A percentile compares a stretch with the other conserved stretches of the same genome.
phyloP scores from a whole-genome alignment of 257 asterid species.

The Avicennia marina region DNA sequence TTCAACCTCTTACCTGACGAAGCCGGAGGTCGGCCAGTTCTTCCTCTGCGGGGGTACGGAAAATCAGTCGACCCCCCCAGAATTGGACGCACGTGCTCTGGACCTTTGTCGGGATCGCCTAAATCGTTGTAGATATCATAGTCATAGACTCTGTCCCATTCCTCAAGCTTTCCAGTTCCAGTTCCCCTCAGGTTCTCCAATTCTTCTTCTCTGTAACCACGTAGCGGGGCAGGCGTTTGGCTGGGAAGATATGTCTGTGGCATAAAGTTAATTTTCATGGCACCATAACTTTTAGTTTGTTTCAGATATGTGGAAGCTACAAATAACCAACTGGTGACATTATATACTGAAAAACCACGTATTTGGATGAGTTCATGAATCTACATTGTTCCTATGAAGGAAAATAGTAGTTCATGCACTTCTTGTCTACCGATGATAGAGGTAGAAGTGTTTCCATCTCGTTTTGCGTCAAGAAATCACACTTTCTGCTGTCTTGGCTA shows the following conservation, averaged over 20 bases:
- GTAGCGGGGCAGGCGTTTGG: constrained; percentile 57
- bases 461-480: too few species aligned
- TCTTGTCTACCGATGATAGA: too few species aligned
- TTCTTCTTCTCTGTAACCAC: constrained; percentile 58
- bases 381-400: too few species aligned
- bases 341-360: too few species aligned
- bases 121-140: constrained; percentile 68
- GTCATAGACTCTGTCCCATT: constrained; percentile 75
- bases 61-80: constrained; percentile 65
- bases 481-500: too few species aligned
- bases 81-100: constrained; percentile 42
- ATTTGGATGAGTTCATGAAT: too few species aligned
- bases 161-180: constrained; percentile 61
- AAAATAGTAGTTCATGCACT: too few species aligned
- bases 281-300: too few species aligned
- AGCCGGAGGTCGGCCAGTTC: constrained; percentile 62
- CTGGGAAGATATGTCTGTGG: constrained; percentile 65
- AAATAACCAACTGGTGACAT: background rate
- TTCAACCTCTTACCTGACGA: constrained; percentile 38
- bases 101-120: constrained; percentile 65
- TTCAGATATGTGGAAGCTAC: background rate
- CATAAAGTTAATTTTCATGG: background rate
- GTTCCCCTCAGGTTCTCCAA: constrained; percentile 53
- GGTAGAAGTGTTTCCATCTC: too few species aligned
- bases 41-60: constrained; percentile 82